Conservation (phyloP, 768 basidiomycete genomes). For the Leccinum subgranulosum region DNA sequence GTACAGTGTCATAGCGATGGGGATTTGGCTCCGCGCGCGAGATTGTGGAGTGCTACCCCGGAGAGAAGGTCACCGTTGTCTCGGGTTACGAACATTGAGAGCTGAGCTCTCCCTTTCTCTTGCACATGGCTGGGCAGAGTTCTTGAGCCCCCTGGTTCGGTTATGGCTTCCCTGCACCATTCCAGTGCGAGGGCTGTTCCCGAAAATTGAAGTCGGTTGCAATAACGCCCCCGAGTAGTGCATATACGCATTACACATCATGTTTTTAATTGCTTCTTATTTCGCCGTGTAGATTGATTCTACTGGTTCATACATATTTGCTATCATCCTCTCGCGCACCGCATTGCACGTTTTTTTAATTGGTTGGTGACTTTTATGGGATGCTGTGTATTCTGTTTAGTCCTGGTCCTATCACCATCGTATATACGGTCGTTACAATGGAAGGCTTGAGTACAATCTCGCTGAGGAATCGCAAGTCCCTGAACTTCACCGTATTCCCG, state of each 20-base stretch:
- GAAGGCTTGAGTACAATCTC: background rate
- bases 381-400: background rate
- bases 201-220: background rate
- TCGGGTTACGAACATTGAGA: slow-evolving; percentile 13
- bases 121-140: background rate
- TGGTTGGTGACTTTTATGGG: background rate
- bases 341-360: background rate
- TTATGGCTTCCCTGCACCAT: background rate
- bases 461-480: background rate
- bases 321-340: background rate
- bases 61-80: slow-evolving; percentile 28
- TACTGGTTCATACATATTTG: background rate
- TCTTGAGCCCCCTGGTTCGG: background rate
- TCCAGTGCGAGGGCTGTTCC: background rate
- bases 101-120: slow-evolving; percentile 18
- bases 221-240: background rate
- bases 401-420: background rate
- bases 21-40: slow-evolving; percentile 1
- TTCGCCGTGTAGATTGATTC: background rate
- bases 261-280: background rate
- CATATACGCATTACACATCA: background rate
- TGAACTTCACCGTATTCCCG: background rate
- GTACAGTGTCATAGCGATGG: background rate
- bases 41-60: slow-evolving; percentile 10
- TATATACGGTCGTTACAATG: background rate